Evolutionary conservation across 768 basidiomycete species (phyloP), one percentile per base, ranked within the genome.

Genomic region (Kwoniella europaea): DNA sequence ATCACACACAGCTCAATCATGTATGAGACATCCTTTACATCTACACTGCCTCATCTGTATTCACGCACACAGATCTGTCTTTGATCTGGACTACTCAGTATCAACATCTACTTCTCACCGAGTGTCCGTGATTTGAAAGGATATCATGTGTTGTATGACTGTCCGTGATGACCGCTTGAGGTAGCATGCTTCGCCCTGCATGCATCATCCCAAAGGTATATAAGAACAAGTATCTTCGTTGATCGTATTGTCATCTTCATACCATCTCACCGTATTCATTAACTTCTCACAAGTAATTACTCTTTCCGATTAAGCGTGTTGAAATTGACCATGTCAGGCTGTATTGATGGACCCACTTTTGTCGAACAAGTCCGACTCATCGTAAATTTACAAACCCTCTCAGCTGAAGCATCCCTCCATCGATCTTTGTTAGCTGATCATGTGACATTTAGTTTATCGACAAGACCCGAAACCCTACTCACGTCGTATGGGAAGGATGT

Each of bases 321-420:
- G 3, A 56, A 18, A 56, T 58, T 35, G 12, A 58, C 9, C 22
- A 65, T 65, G 65, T 65, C 65, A 20, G 65, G 53, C 52, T 56
- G 65, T 57, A 16, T 55, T 56, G 41, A 56, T 42, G 65, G 65
- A 20, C 27, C 53, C 10, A 50, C 65, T 41, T 44, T 56, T 20
- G 65, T 56, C 53, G 55, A 65, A 41, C 52, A 56, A 57, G 65
- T 65, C n/a, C 35, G 41, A 22, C 65, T 65, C 41, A 41, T 43
- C 42, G 55, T 65, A 55, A 44, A 55, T 56, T 1, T 22, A 56
- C 27, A 27, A 27, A 27, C 27, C 27, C 1, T 27, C 27, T 2
- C 3, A 3, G 4, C 27, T 16, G 13, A 50, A 9, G 1, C 20
- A 20, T 24, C 29, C 35, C 61, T 62, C 35, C 7, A 35, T 29